A percentile compares a stretch with the other conserved stretches of the same genome.
These are phyloP conservation scores for Mrakia hoshinonis DNA, from an alignment of 768 basidiomycete species.

Conservation along the genomic window DNA sequence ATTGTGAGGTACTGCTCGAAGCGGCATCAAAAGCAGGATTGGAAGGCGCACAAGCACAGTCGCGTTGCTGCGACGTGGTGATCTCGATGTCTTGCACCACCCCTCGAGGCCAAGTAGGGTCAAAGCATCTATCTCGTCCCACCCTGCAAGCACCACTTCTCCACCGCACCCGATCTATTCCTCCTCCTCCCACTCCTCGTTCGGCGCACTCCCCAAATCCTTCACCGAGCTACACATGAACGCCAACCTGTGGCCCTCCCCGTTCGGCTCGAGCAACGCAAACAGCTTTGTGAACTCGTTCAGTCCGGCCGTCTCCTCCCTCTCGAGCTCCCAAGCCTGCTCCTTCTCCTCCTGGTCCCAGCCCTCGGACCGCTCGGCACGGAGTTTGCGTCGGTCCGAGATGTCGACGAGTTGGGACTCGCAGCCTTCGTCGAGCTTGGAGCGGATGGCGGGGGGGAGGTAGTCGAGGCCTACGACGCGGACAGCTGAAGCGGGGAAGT, in stretches of 20 bases:
- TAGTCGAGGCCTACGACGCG: conserved; percentile 43
- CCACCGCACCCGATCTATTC: background rate
- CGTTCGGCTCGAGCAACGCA: conserved; percentile 2
- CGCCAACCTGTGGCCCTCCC: background rate
- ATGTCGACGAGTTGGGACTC: conserved; percentile 61
- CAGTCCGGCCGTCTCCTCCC: conserved; percentile 17
- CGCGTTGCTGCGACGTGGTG: no score
- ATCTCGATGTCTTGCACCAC: no score
- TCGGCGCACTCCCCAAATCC: conserved; percentile 20
- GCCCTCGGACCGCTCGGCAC: conserved; percentile 66
- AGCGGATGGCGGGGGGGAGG: conserved; percentile 51
- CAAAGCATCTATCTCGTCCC: no score
- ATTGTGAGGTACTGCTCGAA: no score
- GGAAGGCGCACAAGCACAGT: no score
- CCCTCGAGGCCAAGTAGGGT: no score
- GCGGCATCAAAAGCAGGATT: no score
- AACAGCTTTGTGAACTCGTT: conserved; percentile 10
- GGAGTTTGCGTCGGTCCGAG: conserved; percentile 58
- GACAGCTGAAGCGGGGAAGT: conserved; percentile 12
- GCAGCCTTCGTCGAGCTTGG: conserved; percentile 57
- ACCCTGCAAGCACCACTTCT: no score
- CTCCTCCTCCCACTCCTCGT: conserved; percentile 28
- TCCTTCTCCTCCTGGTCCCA: conserved; percentile 57
- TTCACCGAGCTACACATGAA: conserved; percentile 19
- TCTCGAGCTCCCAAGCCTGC: conserved; percentile 26